Evolutionary conservation across 352 stramenopile genomes (phyloP).

Genomic region (Globisporangium orthogonon): DNA sequence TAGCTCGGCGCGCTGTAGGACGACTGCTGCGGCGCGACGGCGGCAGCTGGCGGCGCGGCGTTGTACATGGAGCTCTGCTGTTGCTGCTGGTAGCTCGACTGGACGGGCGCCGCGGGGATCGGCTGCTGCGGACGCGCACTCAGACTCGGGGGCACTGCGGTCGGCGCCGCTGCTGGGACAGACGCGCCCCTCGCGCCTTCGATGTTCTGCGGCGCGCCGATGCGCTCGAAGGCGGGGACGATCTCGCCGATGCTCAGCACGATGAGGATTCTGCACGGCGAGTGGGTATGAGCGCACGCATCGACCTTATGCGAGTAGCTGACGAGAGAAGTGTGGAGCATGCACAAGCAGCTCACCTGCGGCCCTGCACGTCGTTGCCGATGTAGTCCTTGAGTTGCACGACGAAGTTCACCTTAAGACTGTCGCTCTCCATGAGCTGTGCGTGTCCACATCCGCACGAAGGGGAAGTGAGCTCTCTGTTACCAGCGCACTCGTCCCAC

Average conservation of each 20-base stretch:
- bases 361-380: constrained; percentile 77
- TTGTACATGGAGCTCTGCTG: constrained; percentile 29
- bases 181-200: constrained; percentile 49
- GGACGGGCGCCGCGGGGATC: constrained; percentile 8
- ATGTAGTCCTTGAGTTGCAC: constrained; percentile 83
- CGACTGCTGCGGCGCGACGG: not conserved
- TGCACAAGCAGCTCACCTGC: constrained; percentile 19
- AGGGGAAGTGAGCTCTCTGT: not conserved
- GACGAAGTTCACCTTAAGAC: constrained; percentile 78
- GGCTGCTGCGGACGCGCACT: constrained; percentile 20
- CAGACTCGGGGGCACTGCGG: constrained; percentile 15
- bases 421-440: constrained; percentile 79
- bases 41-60: constrained; percentile 16
- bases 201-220: constrained; percentile 69
- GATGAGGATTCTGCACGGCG: constrained; percentile 59
- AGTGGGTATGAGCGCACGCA: no score
- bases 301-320: no score
- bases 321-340: not conserved
- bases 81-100: constrained; percentile 34
- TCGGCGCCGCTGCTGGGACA: constrained; percentile 19
- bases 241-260: constrained; percentile 80
- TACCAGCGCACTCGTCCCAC: no score
- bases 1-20: constrained; percentile 17
- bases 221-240: constrained; percentile 62
- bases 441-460: no score